Base-by-base conservation (phyloP, 345 rosid genomes). In the Psidium guajava region DNA sequence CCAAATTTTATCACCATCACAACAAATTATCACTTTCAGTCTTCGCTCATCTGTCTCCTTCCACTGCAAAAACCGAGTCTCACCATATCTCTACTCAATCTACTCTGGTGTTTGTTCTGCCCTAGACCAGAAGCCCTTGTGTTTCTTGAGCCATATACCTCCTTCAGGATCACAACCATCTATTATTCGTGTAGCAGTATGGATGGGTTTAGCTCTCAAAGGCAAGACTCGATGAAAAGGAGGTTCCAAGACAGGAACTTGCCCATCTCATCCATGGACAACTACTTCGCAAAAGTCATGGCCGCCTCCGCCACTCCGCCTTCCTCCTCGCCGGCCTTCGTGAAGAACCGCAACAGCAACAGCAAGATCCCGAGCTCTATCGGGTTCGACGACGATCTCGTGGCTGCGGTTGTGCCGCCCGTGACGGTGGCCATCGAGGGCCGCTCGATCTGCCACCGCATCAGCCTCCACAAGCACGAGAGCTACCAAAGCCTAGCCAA, bases 341-440 rank as follows among this genome's bases (percentile, higher is more conserved):
- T 74, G 58, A 55, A 87, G 28, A 90, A 88, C 89, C 88, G 28
- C 64, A 56, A 51, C 81, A 61, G 81, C 88, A 77, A 85, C 81
- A 85, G 82, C 28, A 50, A 77, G 55, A 86, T 88, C 87, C 84
- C 82, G 86, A 86, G 73, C 61, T 92, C 90, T 84, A 92, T 88
- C 36, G 84, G 88, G 27, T 89, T 90, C 6, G 91, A 90, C 8
- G 94, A 89, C 6, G 96, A 96, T 93, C 89, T 95, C n/a, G 88
- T 95, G 40, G 93, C 95, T 44, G 85, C 91, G 6, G 91, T 95
- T 27, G 91, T 94, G 81, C 99, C 98, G 3, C 93, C 96, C 20
- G 98, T 96, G 11, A 95, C 98, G 0, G 99, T 95, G 73, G 97
- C 91, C 52, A 94, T 95, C 2, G 98, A 96, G 86, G 99, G 99